Evolutionary conservation across 2,329 filamentous ascomycete genomes (phyloP), one percentile per base, ranked within the genome.

Genomic region (Chaetomium sp.): DNA sequence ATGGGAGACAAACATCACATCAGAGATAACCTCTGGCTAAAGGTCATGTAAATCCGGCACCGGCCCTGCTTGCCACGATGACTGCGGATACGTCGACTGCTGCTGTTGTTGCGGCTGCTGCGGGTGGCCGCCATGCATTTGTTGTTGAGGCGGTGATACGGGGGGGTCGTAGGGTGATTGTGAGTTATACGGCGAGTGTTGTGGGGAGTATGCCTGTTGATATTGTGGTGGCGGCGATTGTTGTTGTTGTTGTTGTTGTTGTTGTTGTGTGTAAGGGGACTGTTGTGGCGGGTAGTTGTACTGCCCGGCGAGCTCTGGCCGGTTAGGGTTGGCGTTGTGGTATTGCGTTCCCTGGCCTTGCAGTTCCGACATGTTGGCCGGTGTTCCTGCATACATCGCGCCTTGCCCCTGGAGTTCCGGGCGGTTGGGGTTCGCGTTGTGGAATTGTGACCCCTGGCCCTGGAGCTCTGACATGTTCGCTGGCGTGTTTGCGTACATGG

Each of bases 1-100:
- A 40, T 40, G 37, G 2, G 37, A n/a, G 2, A 8, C 41, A 7
- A 14, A 14, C 19, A n/a, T 55, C 59, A 59, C 56, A 53, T 51
- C 35, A 40, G 47, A 35, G 19, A 51, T 51, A 35, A 12, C 34
- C 7, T 47, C 42, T 0, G 49, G 57, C 44, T 66, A 64, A 58
- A 67, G 64, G 57, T 68, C 66, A 55, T 74, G 68, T 47, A 69
- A 70, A 7, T 63, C 58, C 27, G 69, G 65, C 35, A 71, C 65
- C 1, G 70, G 71, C 3, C 72, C 72, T 1, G 71, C 65, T 48
- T 72, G 68, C 66, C 68, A 74, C 3, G 65, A 63, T 47, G 65
- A 57, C 50, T 59, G 61, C 46, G 57, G 49, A 49, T 40, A 5
- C 56, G 9, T 60, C 46, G 49, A 58, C 51, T 55, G 47, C 48